A percentile compares a stretch with the other conserved stretches of the same genome.
These are phyloP conservation scores for Neonectria sp. DNA, from an alignment of 2,329 filamentous ascomycete genomes.

Conservation along the genomic window DNA sequence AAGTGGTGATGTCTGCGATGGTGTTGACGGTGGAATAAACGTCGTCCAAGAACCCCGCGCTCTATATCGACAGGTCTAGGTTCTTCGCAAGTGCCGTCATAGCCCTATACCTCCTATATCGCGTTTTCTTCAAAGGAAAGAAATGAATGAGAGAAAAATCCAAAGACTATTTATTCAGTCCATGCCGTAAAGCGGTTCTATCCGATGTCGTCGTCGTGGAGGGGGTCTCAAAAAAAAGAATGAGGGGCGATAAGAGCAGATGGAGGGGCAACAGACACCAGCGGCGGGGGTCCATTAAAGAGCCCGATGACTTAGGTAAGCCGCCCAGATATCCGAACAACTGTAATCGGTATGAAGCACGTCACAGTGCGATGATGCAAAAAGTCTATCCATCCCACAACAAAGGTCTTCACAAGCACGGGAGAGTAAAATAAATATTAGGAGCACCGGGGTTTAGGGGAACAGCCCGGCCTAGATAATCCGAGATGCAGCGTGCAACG, in stretches of 20 bases:
- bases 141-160: background rate
- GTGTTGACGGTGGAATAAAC: conserved; percentile 1
- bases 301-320: background rate
- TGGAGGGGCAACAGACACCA: conserved; percentile 23
- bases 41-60: background rate
- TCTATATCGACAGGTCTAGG: background rate
- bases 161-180: background rate
- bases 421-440: background rate
- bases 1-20: conserved; percentile 14
- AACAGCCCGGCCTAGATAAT: background rate
- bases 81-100: background rate
- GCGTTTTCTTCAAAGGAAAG: background rate
- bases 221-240: conserved; percentile 18
- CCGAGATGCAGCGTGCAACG: background rate
- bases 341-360: background rate
- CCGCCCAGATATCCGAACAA: background rate
- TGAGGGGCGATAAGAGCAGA: conserved; percentile 28
- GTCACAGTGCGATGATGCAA: background rate
- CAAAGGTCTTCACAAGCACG: background rate
- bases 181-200: background rate
- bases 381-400: background rate
- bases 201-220: conserved; percentile 8
- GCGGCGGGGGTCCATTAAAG: conserved; percentile 3
- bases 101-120: background rate
- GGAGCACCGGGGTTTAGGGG: background rate